Percentiles rank a stretch among this genome's conserved stretches.
These are phyloP conservation scores for Boletus vermiculosoides DNA, from an alignment of 768 basidiomycete genomes.

Conservation along the genomic window DNA sequence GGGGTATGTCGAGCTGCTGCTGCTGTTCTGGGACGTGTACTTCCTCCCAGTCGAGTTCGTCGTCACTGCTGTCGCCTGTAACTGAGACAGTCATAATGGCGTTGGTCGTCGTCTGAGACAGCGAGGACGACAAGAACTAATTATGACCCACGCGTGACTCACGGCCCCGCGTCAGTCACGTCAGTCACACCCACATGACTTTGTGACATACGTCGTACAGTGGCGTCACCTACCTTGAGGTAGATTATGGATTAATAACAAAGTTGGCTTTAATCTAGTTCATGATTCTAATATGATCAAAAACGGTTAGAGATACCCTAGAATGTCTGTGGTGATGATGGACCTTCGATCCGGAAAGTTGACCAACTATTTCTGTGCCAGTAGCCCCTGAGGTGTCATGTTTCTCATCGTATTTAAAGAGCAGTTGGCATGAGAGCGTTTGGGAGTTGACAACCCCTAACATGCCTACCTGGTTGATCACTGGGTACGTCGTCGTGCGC, in stretches of 20 bases:
- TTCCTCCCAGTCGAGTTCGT: slow-evolving; percentile 82
- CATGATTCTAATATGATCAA: background rate
- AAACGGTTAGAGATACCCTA: background rate
- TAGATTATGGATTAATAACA: background rate
- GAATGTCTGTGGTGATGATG: background rate
- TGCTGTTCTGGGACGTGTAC: slow-evolving; percentile 52
- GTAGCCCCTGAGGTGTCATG: no score
- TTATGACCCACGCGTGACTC: slow-evolving; percentile 11
- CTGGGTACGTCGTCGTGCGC: background rate
- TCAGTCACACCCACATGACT: slow-evolving; percentile 16
- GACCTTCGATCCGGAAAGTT: background rate
- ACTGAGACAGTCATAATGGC: slow-evolving; percentile 17
- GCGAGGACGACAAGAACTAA: slow-evolving; percentile 4
- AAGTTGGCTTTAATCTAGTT: background rate
- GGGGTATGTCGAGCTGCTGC: slow-evolving; percentile 13
- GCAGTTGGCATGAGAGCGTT: background rate
- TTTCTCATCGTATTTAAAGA: background rate
- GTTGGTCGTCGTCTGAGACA: slow-evolving; percentile 6
- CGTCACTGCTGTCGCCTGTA: slow-evolving; percentile 44
- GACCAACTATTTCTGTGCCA: background rate
- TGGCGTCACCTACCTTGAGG: background rate
- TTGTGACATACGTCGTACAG: background rate
- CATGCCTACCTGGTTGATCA: background rate
- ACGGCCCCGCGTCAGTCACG: slow-evolving; percentile 25
- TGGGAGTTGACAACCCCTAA: background rate